Percentiles rank a stretch among this genome's conserved stretches.
phyloP scores from a whole-genome alignment of 176 grass and related monocot species.

The Pontederia paniculata region DNA sequence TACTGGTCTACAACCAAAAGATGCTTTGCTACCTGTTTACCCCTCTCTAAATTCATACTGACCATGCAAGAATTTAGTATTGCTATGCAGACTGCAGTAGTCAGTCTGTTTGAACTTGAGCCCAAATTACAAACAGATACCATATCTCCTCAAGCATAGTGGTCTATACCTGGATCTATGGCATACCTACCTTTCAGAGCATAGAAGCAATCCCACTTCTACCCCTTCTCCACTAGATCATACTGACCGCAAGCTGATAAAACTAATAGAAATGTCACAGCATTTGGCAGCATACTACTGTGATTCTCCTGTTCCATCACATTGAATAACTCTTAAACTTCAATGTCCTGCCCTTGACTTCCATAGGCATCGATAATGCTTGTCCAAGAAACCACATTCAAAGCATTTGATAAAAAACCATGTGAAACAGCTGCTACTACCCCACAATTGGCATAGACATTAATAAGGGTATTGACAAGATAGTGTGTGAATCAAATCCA shows the following conservation, averaged over 20 bases:
- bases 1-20: conserved; percentile 26
- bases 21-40: conserved; percentile 31
- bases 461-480: conserved; percentile 44
- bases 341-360: conserved; percentile 23
- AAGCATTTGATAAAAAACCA: conserved; percentile 30
- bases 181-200: conserved; percentile 39
- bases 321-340: conserved; percentile 39
- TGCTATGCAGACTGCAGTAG: conserved; percentile 30
- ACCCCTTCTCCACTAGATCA: conserved; percentile 49
- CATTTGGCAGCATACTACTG: conserved; percentile 31
- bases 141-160: conserved; percentile 49
- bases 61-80: conserved; percentile 39
- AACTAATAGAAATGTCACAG: conserved; percentile 43
- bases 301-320: conserved; percentile 27
- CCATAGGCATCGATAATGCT: conserved; percentile 45
- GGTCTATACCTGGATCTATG: conserved; percentile 34
- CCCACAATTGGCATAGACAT: conserved; percentile 67
- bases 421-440: conserved; percentile 2
- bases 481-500: conserved; percentile 35
- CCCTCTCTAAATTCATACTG: conserved; percentile 40
- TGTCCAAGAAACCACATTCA: conserved; percentile 50
- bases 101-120: conserved; percentile 7
- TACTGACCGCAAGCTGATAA: conserved; percentile 48
- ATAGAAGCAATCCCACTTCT: conserved; percentile 20
- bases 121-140: conserved; percentile 34